Conservation (phyloP, 164 flowering plant genomes). For the Macadamia tetraphylla region DNA sequence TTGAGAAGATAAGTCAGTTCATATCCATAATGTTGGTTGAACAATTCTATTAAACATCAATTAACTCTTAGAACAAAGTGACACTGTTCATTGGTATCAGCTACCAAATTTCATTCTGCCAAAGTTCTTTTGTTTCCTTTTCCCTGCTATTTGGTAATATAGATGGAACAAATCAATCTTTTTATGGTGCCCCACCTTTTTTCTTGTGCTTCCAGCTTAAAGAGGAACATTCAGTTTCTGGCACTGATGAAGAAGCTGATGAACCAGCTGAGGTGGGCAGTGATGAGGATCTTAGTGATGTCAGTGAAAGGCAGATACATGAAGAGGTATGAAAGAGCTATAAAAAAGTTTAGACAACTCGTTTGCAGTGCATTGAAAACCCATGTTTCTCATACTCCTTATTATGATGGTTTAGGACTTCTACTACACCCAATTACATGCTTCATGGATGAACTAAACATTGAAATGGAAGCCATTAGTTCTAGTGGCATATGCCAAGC, state of each 20-base stretch:
- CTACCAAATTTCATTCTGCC: not conserved
- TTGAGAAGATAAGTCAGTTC: not conserved
- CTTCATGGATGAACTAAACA: too few relatives aligned
- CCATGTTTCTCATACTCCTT: not conserved
- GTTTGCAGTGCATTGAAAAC: not conserved
- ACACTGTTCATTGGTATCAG: not conserved
- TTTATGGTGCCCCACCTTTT: not conserved
- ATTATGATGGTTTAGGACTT: not conserved
- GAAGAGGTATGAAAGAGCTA: conserved; percentile 59
- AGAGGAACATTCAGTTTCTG: conserved; percentile 72
- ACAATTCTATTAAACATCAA: not conserved
- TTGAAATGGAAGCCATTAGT: too few relatives aligned
- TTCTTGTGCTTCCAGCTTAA: conserved; percentile 45
- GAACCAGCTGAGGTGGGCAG: conserved; percentile 57
- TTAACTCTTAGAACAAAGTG: not conserved
- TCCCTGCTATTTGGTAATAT: not conserved
- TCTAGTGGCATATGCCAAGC: too few relatives aligned
- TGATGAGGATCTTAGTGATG: conserved; percentile 84
- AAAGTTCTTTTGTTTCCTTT: not conserved
- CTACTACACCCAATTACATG: not conserved
- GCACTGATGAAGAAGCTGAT: conserved; percentile 93
- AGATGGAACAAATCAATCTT: not conserved
- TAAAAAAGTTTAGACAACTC: not conserved
- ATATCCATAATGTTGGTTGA: not conserved
- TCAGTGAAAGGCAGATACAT: conserved; percentile 30